Conservation (phyloP, 192 early-diverging fungal genomes). For the Coemansia sp. region DNA sequence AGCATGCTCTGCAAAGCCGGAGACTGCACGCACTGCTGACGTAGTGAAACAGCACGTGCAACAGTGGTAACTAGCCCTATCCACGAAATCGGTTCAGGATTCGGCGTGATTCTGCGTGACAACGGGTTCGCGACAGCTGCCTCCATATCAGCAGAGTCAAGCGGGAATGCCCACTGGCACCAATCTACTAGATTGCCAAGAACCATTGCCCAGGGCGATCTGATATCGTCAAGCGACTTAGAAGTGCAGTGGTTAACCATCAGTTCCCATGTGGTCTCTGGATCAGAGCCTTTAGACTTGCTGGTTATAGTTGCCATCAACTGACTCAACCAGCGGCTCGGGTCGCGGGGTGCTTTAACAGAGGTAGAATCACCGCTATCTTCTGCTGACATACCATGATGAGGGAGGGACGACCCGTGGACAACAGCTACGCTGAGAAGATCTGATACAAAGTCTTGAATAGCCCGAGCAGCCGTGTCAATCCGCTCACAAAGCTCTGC, state of each 20-base stretch:
- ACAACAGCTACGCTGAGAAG: slow-evolving; percentile 19
- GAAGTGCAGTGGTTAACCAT: slow-evolving; percentile 3
- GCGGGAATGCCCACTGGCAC: slow-evolving; percentile 32
- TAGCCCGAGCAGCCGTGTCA: slow-evolving; percentile 10
- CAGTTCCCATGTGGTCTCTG: slow-evolving; percentile 12
- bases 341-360: slow-evolving; percentile 12
- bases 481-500: slow-evolving; percentile 10
- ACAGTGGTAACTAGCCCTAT: slow-evolving; percentile 2
- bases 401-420: slow-evolving; percentile 9
- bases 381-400: background rate
- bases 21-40: slow-evolving; percentile 17
- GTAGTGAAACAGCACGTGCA: slow-evolving; percentile 23
- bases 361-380: background rate
- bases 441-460: slow-evolving; percentile 27
- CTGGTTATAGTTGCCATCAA: background rate
- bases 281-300: background rate
- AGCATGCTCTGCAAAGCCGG: slow-evolving; percentile 37
- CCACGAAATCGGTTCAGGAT: background rate
- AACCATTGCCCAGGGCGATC: slow-evolving; percentile 28
- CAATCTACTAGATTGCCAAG: slow-evolving; percentile 27
- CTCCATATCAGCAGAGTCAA: slow-evolving; percentile 18
- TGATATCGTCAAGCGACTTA: background rate
- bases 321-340: slow-evolving; percentile 26
- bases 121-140: slow-evolving; percentile 18
- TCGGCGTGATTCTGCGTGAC: slow-evolving; percentile 10